phyloP scores from a whole-genome alignment of 805 yeast genomes.

The Scheffersomyces stipitis region DNA sequence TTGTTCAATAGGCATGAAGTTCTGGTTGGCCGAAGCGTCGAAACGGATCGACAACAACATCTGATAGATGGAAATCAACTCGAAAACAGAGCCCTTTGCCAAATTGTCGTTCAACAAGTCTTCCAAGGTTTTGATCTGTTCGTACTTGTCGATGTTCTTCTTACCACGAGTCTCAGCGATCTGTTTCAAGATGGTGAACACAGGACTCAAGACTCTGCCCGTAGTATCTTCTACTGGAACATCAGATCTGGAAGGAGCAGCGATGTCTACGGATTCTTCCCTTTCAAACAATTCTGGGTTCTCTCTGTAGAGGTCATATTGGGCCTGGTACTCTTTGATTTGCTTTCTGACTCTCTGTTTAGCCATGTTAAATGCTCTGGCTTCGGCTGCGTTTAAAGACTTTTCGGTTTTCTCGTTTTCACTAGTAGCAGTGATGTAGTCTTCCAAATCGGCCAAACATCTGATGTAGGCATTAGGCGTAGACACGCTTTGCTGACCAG shows the following conservation, averaged over 20 bases:
- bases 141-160: conserved; percentile 81
- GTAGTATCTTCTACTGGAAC: conserved; percentile 27
- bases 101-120: conserved; percentile 43
- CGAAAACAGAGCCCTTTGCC: conserved; percentile 52
- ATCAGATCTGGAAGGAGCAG: conserved; percentile 1
- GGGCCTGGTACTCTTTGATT: conserved; percentile 62
- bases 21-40: conserved; percentile 67
- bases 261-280: conserved; percentile 43
- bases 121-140: conserved; percentile 75
- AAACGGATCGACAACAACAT: conserved; percentile 85
- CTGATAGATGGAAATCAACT: conserved; percentile 73
- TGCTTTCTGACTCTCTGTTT: conserved; percentile 87
- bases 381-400: conserved; percentile 77
- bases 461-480: conserved; percentile 73
- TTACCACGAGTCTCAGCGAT: conserved; percentile 92
- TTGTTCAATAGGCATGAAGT: conserved; percentile 73
- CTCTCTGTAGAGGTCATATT: conserved; percentile 58
- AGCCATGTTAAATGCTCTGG: conserved; percentile 82
- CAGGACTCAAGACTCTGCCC: conserved; percentile 41
- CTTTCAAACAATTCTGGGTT: conserved; percentile 74
- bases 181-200: conserved; percentile 70
- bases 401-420: conserved; percentile 55
- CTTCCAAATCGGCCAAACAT: conserved; percentile 71
- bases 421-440: conserved; percentile 53
- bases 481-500: conserved; percentile 72